Base-by-base conservation (phyloP, 345 rosid genomes). In the Syzygium aqueum region DNA sequence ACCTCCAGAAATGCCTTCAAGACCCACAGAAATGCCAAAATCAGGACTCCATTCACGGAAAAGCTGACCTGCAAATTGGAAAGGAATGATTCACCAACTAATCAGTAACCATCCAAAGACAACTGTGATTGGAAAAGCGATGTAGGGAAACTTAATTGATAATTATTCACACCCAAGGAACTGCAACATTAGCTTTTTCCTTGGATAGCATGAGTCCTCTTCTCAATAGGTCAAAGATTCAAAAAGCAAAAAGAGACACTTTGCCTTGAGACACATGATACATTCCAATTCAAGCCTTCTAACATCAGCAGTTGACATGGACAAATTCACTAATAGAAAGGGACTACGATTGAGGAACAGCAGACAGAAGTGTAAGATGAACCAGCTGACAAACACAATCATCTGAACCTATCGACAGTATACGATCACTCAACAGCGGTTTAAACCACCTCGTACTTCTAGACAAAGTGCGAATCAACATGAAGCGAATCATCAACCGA, bases 1-100 rank as follows among this genome's bases (percentile, higher is more conserved):
- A 95, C 99, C 98, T 96, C 98, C 84, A 97, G 98, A 92, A 97
- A 95, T 53, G 98, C 99, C 91, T 94, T 97, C 92, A 94, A 88
- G 86, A 97, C 88, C 99, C 99, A 95, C 91, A 97, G 87, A 89
- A 97, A 95, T 11, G 98, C 94, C 90, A 95, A 95, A 85, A 95
- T 85, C 40, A 97, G 91, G 73, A 95, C 96, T 50, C 98, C 99
- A 85, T 95, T 94, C 53, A 97, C 99, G 3, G 98, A 94, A 90
- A 97, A 97, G 4, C 94, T 92, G 87, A 95, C 99, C 99, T 97
- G 88, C 80, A 61, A 19, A 19, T 51, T 53, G 2, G 59, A 77
- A 86, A 40, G 46, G 16, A 56, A 85, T 40, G 77, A 59, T 77
- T 11, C 22, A 49, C 30, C 57, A 7, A n/a, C n/a, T n/a, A 27